These are phyloP conservation scores for Linum trigynum DNA, from an alignment of 345 rosid genomes.

Conservation along the genomic window DNA sequence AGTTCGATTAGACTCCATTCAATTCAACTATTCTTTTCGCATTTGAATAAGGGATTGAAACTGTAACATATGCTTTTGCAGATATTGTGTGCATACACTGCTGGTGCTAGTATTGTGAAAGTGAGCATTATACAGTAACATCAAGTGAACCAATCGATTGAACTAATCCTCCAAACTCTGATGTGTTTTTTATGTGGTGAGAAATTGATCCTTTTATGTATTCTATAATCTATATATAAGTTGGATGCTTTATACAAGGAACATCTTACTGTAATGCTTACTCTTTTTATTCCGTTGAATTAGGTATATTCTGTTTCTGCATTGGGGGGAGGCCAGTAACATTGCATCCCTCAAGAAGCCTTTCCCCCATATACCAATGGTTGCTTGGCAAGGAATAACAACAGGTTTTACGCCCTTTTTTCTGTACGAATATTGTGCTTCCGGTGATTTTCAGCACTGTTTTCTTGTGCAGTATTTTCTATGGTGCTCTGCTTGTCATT, in stretches of 20 bases:
- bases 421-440: not conserved
- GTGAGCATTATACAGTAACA: slow-evolving; percentile 13
- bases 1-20: not conserved
- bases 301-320: slow-evolving; percentile 57
- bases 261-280: slow-evolving; percentile 1
- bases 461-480: too few species aligned
- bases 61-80: slow-evolving; percentile 13
- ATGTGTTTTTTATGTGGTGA: not conserved
- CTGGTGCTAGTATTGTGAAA: slow-evolving; percentile 53
- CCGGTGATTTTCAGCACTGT: too few species aligned
- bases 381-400: slow-evolving; percentile 54
- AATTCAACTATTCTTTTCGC: not conserved
- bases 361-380: slow-evolving; percentile 45
- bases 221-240: too few species aligned
- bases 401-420: slow-evolving; percentile 24
- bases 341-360: slow-evolving; percentile 49
- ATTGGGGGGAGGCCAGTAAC: slow-evolving; percentile 38
- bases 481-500: too few species aligned
- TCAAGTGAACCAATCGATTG: not conserved
- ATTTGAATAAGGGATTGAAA: not conserved
- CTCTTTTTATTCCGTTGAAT: slow-evolving; percentile 11
- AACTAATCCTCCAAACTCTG: not conserved
- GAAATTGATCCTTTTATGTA: too few species aligned
- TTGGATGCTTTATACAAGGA: not conserved
- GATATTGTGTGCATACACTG: slow-evolving; percentile 42